Conservation (phyloP, 352 stramenopile species). For the Globisporangium echinulatum region DNA sequence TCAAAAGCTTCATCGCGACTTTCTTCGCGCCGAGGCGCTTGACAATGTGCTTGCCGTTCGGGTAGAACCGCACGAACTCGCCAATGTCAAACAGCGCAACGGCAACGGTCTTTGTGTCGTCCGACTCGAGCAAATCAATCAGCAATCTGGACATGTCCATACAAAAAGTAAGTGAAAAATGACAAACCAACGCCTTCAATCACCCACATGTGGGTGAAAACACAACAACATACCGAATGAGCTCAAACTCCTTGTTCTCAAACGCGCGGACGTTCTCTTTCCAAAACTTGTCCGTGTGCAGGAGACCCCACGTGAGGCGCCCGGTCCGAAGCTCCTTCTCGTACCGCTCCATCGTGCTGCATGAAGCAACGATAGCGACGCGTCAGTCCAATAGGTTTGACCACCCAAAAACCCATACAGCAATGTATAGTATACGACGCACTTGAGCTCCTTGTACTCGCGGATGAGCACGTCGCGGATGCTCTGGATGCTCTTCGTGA, state of each 20-base stretch:
- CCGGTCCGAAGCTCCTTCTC: conserved; percentile 94
- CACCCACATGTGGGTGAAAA: too few relatives aligned
- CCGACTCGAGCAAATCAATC: conserved; percentile 90
- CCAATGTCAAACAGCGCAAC: conserved; percentile 97
- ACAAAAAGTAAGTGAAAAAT: too few relatives aligned
- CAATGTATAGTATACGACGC: conserved; percentile 11
- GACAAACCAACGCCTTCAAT: too few relatives aligned
- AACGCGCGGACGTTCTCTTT: conserved; percentile 97
- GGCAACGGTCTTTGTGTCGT: conserved; percentile 91
- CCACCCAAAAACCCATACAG: not conserved
- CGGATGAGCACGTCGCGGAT: conserved; percentile 77
- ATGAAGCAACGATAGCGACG: not conserved
- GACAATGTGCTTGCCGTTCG: conserved; percentile 94
- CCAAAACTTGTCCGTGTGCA: conserved; percentile 98
- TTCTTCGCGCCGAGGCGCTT: conserved; percentile 96
- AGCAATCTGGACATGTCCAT: conserved; percentile 60
- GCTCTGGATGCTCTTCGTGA: conserved; percentile 75
- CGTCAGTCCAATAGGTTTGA: not conserved
- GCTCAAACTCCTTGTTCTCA: conserved; percentile 94
- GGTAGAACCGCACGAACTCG: conserved; percentile 97
- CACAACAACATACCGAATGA: conserved; percentile 57
- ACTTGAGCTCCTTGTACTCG: conserved; percentile 89
- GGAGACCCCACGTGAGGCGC: conserved; percentile 92
- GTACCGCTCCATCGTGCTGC: conserved; percentile 94
- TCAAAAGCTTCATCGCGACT: conserved; percentile 96